Conservation (phyloP, 345 rosid genomes). For the Dipteronia dyeriana region DNA sequence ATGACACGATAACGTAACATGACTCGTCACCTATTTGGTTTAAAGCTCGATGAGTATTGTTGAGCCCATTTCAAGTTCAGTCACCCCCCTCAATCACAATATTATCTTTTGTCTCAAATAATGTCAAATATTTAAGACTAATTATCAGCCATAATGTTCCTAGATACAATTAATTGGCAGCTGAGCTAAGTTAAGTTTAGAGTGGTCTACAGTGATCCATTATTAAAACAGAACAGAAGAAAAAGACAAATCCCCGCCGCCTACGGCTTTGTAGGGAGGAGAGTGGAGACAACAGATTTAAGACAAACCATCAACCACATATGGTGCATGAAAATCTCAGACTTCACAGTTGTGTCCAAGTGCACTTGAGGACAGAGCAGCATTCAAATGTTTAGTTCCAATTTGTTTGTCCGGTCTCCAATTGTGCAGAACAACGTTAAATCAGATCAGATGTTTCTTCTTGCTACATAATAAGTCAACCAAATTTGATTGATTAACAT, state of each 20-base stretch:
- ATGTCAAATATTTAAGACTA: background rate
- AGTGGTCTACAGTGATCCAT: background rate
- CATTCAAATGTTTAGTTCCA: background rate
- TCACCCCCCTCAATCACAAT: background rate
- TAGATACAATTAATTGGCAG: constrained; percentile 4
- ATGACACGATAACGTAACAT: no score
- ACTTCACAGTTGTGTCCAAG: background rate
- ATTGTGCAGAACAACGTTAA: no score
- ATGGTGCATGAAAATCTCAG: background rate
- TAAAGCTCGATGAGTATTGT: no score
- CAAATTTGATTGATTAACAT: background rate
- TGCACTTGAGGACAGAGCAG: background rate
- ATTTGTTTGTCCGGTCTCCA: background rate
- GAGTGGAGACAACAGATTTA: background rate
- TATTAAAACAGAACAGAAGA: background rate
- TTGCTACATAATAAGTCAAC: no score
- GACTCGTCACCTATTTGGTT: no score
- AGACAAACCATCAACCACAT: no score
- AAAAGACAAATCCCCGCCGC: background rate
- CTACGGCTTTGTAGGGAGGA: background rate
- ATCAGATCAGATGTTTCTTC: background rate
- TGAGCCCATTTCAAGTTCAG: no score
- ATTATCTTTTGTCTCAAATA: background rate
- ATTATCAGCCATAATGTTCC: background rate
- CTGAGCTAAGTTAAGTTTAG: background rate